phyloP scores from a whole-genome alignment of 2,329 filamentous ascomycete genomes.

The Trichoderma gracile region DNA sequence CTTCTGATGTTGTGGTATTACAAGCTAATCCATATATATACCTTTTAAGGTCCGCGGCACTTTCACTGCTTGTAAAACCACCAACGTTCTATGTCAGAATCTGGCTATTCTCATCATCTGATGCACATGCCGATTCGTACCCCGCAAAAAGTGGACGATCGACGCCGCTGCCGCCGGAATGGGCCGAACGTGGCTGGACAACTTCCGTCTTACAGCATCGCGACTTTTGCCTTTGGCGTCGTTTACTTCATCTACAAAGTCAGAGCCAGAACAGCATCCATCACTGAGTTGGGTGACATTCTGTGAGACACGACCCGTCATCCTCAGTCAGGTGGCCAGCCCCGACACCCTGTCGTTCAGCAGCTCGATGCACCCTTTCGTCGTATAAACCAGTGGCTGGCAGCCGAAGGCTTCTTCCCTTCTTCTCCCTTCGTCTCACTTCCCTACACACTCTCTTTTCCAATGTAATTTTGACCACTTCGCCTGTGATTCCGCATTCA shows the following conservation, averaged over 20 bases:
- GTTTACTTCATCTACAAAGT: neutral
- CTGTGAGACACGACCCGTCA: neutral
- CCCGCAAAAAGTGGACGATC: constrained; percentile 26
- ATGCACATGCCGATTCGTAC: neutral
- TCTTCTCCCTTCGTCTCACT: neutral
- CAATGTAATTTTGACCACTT: neutral
- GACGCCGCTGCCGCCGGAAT: constrained; percentile 18
- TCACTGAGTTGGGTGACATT: neutral
- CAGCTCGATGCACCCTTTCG: too few species aligned
- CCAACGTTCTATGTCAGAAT: neutral
- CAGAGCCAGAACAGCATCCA: neutral
- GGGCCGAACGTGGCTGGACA: constrained; percentile 1
- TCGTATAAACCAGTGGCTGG: neutral
- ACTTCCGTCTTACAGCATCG: neutral
- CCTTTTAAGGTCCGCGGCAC: too few species aligned
- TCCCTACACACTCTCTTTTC: neutral
- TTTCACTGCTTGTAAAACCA: too few species aligned
- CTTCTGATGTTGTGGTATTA: too few species aligned
- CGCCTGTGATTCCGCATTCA: neutral
- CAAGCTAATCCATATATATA: too few species aligned
- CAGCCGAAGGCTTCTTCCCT: neutral
- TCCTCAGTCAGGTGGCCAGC: neutral
- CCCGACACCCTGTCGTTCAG: neutral
- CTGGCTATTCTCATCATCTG: neutral
- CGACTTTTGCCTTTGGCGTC: neutral